Conservation (phyloP, 2,329 filamentous ascomycete species). For the Incumbomyces delicatus region DNA sequence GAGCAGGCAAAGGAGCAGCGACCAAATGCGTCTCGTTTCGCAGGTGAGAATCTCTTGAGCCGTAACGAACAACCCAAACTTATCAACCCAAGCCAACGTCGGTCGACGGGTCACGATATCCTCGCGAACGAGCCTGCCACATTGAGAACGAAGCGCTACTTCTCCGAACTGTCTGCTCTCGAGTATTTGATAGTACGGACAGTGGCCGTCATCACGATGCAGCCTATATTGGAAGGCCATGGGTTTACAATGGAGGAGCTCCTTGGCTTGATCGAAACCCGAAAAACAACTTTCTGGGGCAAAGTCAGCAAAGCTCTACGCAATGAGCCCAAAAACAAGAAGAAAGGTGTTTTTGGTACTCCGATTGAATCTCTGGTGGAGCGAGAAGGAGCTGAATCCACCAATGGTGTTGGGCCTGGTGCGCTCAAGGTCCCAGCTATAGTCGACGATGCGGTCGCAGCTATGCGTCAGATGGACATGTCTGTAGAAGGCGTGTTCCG, state of each 20-base stretch:
- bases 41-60: conserved; percentile 58
- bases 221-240: conserved; percentile 77
- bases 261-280: conserved; percentile 81
- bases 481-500: conserved; percentile 97
- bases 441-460: conserved; percentile 85
- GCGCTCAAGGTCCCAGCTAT: conserved; percentile 84
- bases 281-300: conserved; percentile 93
- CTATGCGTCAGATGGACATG: conserved; percentile 98
- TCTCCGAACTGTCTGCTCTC: conserved; percentile 86
- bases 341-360: conserved; percentile 90
- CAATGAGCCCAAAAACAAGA: conserved; percentile 68
- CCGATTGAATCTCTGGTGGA: conserved; percentile 82
- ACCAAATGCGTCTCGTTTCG: conserved; percentile 67
- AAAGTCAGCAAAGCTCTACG: conserved; percentile 96
- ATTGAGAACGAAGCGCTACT: conserved; percentile 65
- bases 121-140: conserved; percentile 43
- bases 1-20: conserved; percentile 89
- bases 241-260: conserved; percentile 84
- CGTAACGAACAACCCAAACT: conserved; percentile 48
- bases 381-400: conserved; percentile 92
- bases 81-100: conserved; percentile 59
- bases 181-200: conserved; percentile 98
- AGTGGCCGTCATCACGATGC: conserved; percentile 88
- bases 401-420: conserved; percentile 87
- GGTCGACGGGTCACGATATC: conserved; percentile 45